Base-by-base conservation (phyloP, 2,329 filamentous ascomycete genomes). In the Coleophoma crateriformis region DNA sequence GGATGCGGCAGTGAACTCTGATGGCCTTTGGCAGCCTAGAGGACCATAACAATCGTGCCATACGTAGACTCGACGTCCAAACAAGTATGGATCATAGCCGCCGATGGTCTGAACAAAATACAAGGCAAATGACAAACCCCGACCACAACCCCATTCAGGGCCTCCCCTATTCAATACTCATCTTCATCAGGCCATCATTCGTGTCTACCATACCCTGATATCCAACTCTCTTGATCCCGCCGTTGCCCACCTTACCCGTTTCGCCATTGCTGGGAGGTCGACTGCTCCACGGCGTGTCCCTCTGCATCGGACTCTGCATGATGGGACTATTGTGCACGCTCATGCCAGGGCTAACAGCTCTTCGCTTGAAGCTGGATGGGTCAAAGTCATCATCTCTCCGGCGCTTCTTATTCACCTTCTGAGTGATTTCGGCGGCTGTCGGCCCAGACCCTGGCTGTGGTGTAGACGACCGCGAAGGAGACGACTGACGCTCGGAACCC, bases 161-260 rank as follows among this genome's bases (percentile, higher is more conserved):
- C 14, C n/a, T 12, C 4, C 42, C 27, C 27, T 72, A 96, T 67
- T 96, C 91, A 62, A 96, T 96, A 67, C 88, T 96, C 88, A 97
- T 94, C 61, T 92, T 90, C 86, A 96, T 96, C 56, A 96, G 76
- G 2, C 90, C 88, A 66, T 96, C 92, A 64, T 90, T 90, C n/a
- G 92, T 92, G 68, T 96, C 92, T 15, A 82, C 87, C 91, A 97
- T 96, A 1, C 91, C 90, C 68, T 96, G 91, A 58, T 95, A 78
- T 8, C 90, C 90, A 13, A 95, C 76, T 33, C 88, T 73, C 50
- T 64, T 65, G 19, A 57, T 70, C 67, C 79, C 71, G 22, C 68
- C 55, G 52, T 76, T 71, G 57, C 75, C 72, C 19, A 19, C 19
- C 11, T 78, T 74, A 50, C 76, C 77, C 7, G 73, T 70, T 42